A percentile compares a stretch with the other conserved stretches of the same genome.
Conservation (phyloP, 495 filamentous ascomycete species). For the Trichocladium antarcticum region DNA sequence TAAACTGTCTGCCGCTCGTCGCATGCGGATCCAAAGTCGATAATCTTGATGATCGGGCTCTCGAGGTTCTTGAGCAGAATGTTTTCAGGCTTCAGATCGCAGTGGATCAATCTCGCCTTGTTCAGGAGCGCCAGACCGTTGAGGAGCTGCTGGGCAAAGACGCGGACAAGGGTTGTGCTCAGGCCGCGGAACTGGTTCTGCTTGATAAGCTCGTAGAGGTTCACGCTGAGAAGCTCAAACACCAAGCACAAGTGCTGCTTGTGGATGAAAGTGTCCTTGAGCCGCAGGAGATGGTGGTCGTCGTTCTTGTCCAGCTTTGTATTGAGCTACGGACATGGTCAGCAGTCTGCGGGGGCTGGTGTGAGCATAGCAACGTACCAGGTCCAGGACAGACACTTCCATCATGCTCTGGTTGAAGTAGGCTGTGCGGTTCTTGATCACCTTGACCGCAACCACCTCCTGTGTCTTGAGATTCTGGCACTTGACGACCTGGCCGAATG, state of each 20-base stretch:
- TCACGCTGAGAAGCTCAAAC: constrained; percentile 95
- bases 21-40: constrained; percentile 98
- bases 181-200: constrained; percentile 98
- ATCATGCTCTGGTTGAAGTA: constrained; percentile 99
- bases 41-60: constrained; percentile 99
- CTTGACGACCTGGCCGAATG: constrained; percentile 99
- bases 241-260: constrained; percentile 94
- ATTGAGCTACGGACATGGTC: constrained; percentile 55
- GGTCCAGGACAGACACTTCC: constrained; percentile 95
- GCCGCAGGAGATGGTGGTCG: constrained; percentile 88
- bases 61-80: constrained; percentile 97
- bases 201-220: constrained; percentile 97
- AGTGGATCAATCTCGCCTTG: constrained; percentile 95
- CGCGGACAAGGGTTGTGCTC: constrained; percentile 93
- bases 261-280: constrained; percentile 99
- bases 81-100: constrained; percentile 97
- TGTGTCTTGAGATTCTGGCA: constrained; percentile 97
- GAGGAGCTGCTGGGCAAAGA: constrained; percentile 94
- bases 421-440: constrained; percentile 97
- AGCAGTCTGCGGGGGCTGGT: constrained; percentile 3
- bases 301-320: constrained; percentile 98
- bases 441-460: constrained; percentile 97
- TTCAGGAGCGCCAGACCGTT: constrained; percentile 88
- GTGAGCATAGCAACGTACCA: constrained; percentile 47
- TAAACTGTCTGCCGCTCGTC: constrained; percentile 98